Evolutionary conservation across 495 filamentous ascomycete species (phyloP), one percentile per base, ranked within the genome.

Genomic region (Neurospora sp.): DNA sequence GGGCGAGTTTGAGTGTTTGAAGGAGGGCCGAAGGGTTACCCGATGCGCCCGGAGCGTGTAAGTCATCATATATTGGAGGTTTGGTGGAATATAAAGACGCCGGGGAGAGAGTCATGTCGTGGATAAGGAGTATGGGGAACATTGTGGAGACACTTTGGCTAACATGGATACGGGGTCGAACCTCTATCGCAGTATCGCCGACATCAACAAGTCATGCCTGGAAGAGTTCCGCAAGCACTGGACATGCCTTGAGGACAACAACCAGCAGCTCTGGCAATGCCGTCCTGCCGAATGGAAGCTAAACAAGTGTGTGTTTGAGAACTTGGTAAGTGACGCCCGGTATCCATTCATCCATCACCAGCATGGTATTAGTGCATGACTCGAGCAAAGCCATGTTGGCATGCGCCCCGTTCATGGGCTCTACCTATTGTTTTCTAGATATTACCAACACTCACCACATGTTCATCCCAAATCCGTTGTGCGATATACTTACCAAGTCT

Each of bases 21-120:
- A 91, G 87, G 96, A 99, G 83, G 96, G 96, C 48, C 87, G 96
- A 81, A 94, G 94, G 83, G 96, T 98, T 59, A 99, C 96, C 74
- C 86, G 96, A 81, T 99, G 96, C 86, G 96, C 96, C 72, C 90
- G 91, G 77, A 96, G 93, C 82, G 96, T 99, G 93, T 97, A 91
- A 76, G 94, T 92, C 27, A 4, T 39, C 35, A 35, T 22, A 31
- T 7, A 18, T 53, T 69, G 16, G 3, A n/a, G 35, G 16, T 53
- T 53, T 40, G 16, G 41, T 38, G 9, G n/a, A 20, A 35, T 7
- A 61, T 59, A 31, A 37, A 37, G 35, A 37, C 35, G 4, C 20
- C 7, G 44, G 20, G 31, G 27, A 42, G 12, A 61, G 53, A 65
- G 53, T 35, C 53, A 65, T 65, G 53, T 37, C 69, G 20, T 31